Percentiles rank a stretch among this genome's conserved stretches.
phyloP scores from a whole-genome alignment of 495 filamentous ascomycete species.

The Xylaria longipes region DNA sequence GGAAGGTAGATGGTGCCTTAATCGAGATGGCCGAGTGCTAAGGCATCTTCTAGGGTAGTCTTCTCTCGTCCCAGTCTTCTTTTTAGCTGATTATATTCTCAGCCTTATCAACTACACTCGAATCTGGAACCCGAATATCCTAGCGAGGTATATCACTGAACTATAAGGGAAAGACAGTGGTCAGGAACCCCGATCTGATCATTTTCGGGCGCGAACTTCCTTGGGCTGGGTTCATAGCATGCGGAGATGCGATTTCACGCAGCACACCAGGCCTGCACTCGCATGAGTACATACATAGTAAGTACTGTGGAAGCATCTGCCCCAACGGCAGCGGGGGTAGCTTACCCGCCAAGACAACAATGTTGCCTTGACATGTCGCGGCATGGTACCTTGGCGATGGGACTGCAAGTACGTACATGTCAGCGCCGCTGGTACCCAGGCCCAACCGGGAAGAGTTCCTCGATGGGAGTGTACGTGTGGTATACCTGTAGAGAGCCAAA shows the following conservation, averaged over 20 bases:
- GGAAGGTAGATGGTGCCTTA: background rate
- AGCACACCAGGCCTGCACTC: background rate
- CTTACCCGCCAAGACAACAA: constrained; percentile 7
- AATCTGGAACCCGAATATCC: background rate
- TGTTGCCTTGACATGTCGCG: constrained; percentile 13
- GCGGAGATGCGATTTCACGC: background rate
- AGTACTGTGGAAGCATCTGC: constrained; percentile 3
- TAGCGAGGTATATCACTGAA: too few species aligned
- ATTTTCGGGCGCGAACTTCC: background rate
- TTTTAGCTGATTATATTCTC: background rate
- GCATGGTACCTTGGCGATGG: constrained; percentile 8
- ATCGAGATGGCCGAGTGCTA: background rate
- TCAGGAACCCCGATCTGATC: background rate
- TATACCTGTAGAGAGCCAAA: constrained; percentile 9
- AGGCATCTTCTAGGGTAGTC: background rate
- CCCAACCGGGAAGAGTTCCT: constrained; percentile 5
- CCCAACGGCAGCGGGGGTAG: background rate
- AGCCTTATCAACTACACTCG: constrained; percentile 7
- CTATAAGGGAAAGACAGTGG: background rate
- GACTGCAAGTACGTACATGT: constrained; percentile 2
- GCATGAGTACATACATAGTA: too few species aligned
- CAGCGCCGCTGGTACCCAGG: constrained; percentile 13
- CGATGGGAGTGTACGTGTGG: background rate
- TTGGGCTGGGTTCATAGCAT: background rate
- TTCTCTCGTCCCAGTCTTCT: too few species aligned